A percentile compares a stretch with the other conserved stretches of the same genome.
These are phyloP conservation scores for Inosperma sp. DNA, from an alignment of 768 basidiomycete species.

Conservation along the genomic window DNA sequence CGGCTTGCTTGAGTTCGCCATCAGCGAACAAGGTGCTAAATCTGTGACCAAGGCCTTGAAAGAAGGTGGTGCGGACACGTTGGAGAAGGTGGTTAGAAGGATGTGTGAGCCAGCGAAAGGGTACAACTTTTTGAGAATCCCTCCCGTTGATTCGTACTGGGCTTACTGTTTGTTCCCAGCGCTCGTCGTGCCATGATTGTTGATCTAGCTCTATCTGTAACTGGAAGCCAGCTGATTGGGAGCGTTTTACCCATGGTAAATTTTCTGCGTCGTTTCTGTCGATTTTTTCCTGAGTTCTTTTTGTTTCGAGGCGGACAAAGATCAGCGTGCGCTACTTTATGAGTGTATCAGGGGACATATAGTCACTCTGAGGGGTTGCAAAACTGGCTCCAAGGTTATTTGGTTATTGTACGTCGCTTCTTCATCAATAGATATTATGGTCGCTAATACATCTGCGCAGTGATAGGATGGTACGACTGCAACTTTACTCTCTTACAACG, in stretches of 20 bases:
- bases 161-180: too few species aligned
- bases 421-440: slow-evolving; percentile 2
- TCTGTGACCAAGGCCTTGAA: slow-evolving; percentile 83
- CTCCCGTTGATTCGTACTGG: too few species aligned
- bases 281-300: not conserved
- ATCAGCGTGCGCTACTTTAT: slow-evolving; percentile 75
- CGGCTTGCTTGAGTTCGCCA: slow-evolving; percentile 75
- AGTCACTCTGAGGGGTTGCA: slow-evolving; percentile 85
- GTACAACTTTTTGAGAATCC: slow-evolving; percentile 41
- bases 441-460: slow-evolving; percentile 17
- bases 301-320: slow-evolving; percentile 66
- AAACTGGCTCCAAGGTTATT: slow-evolving; percentile 88
- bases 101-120: slow-evolving; percentile 87
- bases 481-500: not conserved
- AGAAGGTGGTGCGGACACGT: slow-evolving; percentile 73
- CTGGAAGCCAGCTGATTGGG: slow-evolving; percentile 82
- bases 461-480: slow-evolving; percentile 37
- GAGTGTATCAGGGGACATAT: slow-evolving; percentile 86
- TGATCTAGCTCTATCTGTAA: slow-evolving; percentile 76
- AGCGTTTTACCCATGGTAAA: slow-evolving; percentile 72
- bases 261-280: slow-evolving; percentile 3
- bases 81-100: slow-evolving; percentile 68
- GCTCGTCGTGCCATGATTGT: slow-evolving; percentile 81
- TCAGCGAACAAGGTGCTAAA: slow-evolving; percentile 83
- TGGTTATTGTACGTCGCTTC: slow-evolving; percentile 65